Evolutionary conservation across 179 eudicot genomes (phyloP), one percentile per base, ranked within the genome.

Genomic region (Pouteria campechiana): DNA sequence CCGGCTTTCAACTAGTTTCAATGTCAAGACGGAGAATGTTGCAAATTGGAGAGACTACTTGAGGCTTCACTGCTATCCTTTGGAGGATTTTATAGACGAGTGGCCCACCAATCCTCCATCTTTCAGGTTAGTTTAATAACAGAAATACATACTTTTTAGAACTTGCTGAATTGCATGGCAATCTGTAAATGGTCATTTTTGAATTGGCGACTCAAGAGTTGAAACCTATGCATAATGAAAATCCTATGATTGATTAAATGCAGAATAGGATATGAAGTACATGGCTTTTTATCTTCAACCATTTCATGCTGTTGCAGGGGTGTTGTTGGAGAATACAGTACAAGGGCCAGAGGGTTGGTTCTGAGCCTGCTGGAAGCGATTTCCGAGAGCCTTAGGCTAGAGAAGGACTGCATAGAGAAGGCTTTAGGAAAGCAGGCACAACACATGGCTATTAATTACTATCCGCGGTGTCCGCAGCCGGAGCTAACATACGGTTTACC

Each of bases 391-490:
- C 85, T 90, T 95, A 95, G 79, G 1, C 67, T 90, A 1, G 95
- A 82, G 24, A 70, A 73, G 3, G 94, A 90, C 41, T 93, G 93
- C 6, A 50, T 85, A 0, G 68, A 89, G 0, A 74, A 81, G 48
- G 95, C 98, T 0, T 90, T 95, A 36, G 76, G 81, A 6, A 94
- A 90, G 7, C 81, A 85, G 98, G 95, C 85, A 58, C 95, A 90
- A 46, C 85, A 90, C 43, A 69, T 90, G 22, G 90, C 79, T 41
- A 81, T 90, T 7, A 85, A 90, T 45, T 81, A 63, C 74, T 90
- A 90, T 68, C 98, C 95, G 2, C 78, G 76, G 47, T 85, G 93
- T 32, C 95, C 95, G 3, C 90, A 81, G 8, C 95, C 95, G 9
- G 83, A 84, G 54, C 75, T 84, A 2, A 75, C 90, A 2, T 70